Evolutionary conservation across 176 grass and related monocot genomes (phyloP).

Genomic region (Poa annua): DNA sequence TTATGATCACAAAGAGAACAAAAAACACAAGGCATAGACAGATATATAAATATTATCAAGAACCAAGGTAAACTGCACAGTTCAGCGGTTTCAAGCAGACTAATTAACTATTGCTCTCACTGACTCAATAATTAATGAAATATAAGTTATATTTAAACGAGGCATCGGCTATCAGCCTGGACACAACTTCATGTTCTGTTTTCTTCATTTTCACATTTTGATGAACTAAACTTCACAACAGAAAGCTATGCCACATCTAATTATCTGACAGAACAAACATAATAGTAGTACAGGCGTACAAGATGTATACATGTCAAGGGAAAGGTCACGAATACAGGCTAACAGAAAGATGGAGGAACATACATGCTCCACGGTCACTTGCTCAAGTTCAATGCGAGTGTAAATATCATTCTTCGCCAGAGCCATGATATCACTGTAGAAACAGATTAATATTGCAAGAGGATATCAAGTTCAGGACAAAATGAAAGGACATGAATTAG

Average conservation of each 20-base stretch:
- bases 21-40: conserved; percentile 5
- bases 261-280: conserved; percentile 7
- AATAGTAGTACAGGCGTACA: not conserved
- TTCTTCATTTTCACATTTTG: conserved; percentile 11
- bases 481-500: conserved; percentile 22
- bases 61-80: not conserved
- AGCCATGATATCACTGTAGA: conserved; percentile 75
- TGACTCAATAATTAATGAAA: conserved; percentile 27
- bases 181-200: conserved; percentile 14
- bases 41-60: conserved; percentile 19
- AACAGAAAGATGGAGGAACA: conserved; percentile 32
- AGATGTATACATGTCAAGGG: conserved; percentile 2
- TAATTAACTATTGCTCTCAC: not conserved
- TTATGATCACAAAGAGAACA: conserved; percentile 19
- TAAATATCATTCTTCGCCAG: conserved; percentile 66
- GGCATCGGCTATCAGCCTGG: not conserved
- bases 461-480: not conserved
- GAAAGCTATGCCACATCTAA: not conserved
- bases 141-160: conserved; percentile 11
- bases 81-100: not conserved
- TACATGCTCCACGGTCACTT: conserved; percentile 60
- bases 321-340: not conserved
- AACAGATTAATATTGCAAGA: not conserved
- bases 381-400: conserved; percentile 62
- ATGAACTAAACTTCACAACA: conserved; percentile 34